Conservation (phyloP, 306 rosid genomes). For the Lablab purpureus region DNA sequence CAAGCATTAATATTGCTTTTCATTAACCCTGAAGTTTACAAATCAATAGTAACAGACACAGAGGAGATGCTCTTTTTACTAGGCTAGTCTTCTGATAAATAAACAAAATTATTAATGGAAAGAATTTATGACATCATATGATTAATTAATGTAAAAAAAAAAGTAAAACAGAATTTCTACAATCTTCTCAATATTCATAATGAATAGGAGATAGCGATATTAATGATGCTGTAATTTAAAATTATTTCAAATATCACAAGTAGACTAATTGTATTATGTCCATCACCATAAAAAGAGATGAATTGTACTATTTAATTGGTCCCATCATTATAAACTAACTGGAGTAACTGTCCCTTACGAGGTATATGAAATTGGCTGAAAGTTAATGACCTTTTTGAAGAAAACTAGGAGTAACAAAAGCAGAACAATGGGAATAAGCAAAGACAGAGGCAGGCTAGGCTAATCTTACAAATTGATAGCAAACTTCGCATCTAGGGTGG, state of each 20-base stretch:
- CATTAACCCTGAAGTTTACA: too few relatives aligned
- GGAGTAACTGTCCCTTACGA: background rate
- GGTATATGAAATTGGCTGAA: background rate
- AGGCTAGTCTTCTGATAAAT: conserved; percentile 27
- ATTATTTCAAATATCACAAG: background rate
- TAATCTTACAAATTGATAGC: conserved; percentile 83
- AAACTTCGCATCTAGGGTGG: conserved; percentile 95
- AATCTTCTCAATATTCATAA: background rate
- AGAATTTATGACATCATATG: background rate
- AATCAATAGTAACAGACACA: conserved; percentile 16
- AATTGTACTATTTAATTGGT: background rate
- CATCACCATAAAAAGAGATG: too few relatives aligned
- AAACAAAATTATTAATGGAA: conserved; percentile 27
- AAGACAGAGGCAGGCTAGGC: conserved; percentile 28
- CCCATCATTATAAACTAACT: background rate
- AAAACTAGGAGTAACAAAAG: conserved; percentile 30
- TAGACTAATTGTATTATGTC: background rate
- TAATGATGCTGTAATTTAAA: conserved; percentile 6
- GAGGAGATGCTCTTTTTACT: conserved; percentile 4
- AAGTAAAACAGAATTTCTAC: background rate
- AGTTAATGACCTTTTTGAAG: conserved; percentile 7
- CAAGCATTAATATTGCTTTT: conserved; percentile 2
- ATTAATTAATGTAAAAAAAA: background rate
- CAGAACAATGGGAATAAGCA: conserved; percentile 17
- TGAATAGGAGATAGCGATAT: background rate